These are phyloP conservation scores for Backusella liffmaniae DNA, from an alignment of 192 early-diverging fungal genomes.

Conservation along the genomic window DNA sequence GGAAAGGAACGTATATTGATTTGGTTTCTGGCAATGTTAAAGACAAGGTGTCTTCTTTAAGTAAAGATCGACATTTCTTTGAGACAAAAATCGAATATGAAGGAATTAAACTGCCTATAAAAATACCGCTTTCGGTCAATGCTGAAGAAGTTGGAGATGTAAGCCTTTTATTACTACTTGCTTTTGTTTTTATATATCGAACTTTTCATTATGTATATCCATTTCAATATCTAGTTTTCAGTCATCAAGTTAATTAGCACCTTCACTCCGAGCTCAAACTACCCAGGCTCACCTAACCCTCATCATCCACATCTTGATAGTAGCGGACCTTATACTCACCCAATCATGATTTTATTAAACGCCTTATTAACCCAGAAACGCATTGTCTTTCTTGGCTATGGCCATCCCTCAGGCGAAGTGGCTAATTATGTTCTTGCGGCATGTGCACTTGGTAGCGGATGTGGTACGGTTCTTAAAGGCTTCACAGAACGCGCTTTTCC, in stretches of 20 bases:
- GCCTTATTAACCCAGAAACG: slow-evolving; percentile 92
- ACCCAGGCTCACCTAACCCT: slow-evolving; percentile 40
- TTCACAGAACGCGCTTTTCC: slow-evolving; percentile 89
- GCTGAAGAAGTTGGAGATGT: slow-evolving; percentile 92
- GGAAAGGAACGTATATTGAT: slow-evolving; percentile 52
- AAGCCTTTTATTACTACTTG: slow-evolving; percentile 24
- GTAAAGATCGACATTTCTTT: slow-evolving; percentile 87
- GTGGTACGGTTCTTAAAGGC: slow-evolving; percentile 81
- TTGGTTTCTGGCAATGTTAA: slow-evolving; percentile 41
- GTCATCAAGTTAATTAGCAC: slow-evolving; percentile 78
- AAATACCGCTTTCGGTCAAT: slow-evolving; percentile 83
- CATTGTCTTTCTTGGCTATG: slow-evolving; percentile 88
- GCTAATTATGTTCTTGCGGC: slow-evolving; percentile 91
- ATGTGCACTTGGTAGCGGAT: slow-evolving; percentile 87
- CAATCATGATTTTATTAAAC: slow-evolving; percentile 85
- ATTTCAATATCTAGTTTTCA: slow-evolving; percentile 61
- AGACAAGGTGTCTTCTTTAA: slow-evolving; percentile 45
- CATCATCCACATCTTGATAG: slow-evolving; percentile 91
- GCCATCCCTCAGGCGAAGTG: slow-evolving; percentile 88
- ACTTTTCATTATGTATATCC: background rate
- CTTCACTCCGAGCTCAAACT: slow-evolving; percentile 56
- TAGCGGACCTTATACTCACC: slow-evolving; percentile 79
- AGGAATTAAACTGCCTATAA: slow-evolving; percentile 82
- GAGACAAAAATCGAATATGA: slow-evolving; percentile 86
- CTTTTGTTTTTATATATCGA: background rate